Conservation (phyloP, 148 eudicot species). For the Cornus suecica region DNA sequence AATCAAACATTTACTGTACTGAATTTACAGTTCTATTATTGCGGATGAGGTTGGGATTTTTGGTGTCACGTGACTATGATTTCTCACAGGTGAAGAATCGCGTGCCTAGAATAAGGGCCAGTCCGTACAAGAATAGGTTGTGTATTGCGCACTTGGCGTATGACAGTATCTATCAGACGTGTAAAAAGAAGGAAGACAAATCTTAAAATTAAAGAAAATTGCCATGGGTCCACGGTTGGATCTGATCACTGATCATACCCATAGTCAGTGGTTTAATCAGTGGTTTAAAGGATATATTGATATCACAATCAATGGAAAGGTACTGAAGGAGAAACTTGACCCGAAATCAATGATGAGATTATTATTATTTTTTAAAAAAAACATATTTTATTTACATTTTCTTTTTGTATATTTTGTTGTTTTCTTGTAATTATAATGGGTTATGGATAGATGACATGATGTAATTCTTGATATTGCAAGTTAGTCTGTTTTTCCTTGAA, state of each 20-base stretch:
- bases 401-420: too few relatives aligned
- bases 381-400: too few relatives aligned
- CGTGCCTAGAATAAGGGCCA: not conserved
- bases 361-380: not conserved
- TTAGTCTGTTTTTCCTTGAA: too few relatives aligned
- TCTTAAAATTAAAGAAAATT: not conserved
- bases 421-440: too few relatives aligned
- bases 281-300: not conserved
- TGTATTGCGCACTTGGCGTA: not conserved
- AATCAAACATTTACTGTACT: too few relatives aligned
- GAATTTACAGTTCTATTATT: too few relatives aligned
- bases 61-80: too few relatives aligned
- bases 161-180: not conserved
- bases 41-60: not conserved
- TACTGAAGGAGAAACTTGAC: not conserved
- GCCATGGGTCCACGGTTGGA: not conserved
- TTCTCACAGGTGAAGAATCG: not conserved
- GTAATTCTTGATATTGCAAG: too few relatives aligned
- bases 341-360: not conserved
- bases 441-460: not conserved
- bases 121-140: not conserved
- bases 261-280: not conserved
- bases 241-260: not conserved
- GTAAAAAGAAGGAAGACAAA: not conserved
- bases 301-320: conserved; percentile 5